Evolutionary conservation across 106 monocot genomes (phyloP), one percentile per base, ranked within the genome.

Genomic region (Posidonia australis): DNA sequence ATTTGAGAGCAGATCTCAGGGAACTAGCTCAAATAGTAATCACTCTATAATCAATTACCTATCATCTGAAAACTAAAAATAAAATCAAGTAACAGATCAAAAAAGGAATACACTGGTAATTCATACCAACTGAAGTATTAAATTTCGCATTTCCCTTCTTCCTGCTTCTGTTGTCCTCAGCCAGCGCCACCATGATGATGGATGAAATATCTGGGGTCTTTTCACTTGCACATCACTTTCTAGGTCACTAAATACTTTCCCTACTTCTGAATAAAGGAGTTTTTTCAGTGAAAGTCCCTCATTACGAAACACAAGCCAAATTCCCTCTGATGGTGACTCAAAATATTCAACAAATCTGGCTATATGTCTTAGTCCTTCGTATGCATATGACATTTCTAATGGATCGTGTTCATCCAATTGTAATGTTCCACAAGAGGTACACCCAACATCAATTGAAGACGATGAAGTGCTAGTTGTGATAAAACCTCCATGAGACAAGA

Each of bases 281-380:
- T 88, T 92, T 47, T 84, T 83, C 58, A 92, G 67, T 45, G 92
- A 92, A 30, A 78, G 13, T 0, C 92, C 92, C 82, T 92, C 92
- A 72, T 85, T 82, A 26, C 51, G 55, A 63, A 84, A 92, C 10
- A 92, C 92, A 72, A 92, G 88, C 92, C 92, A 92, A 61, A 88
- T 82, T 67, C 84, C 92, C 65, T 83, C 82, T 41, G 78, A 74
- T 43, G 84, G 58, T 44, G 88, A 88, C 51, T 80, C 84, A 80
- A 88, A 92, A 70, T 84, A 92, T 74, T 88, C 92, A 67, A 92
- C 72, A 92, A 69, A 92, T 71, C 92, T 79, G 65, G 88, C 92
- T 71, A 92, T 88, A 73, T 92, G 88, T 66, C 76, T 68, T 29
- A 92, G 66, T 26, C 85, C 82, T 77, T 76, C 80, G 62, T 77